Conservation (phyloP, 768 basidiomycete species). For the Pilatotrama ljubarskyi region DNA sequence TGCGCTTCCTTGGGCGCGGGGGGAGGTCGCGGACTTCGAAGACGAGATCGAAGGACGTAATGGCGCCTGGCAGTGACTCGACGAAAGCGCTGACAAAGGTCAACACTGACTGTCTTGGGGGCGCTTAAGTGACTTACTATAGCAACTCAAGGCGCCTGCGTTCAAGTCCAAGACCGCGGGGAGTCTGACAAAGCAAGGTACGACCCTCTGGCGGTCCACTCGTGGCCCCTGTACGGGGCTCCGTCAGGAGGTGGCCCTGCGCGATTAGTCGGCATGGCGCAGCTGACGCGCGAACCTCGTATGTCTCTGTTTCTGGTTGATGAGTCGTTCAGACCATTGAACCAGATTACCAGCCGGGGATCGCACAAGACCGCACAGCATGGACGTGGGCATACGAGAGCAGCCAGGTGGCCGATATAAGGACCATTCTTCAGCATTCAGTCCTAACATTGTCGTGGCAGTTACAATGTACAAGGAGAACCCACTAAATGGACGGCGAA, state of each 20-base stretch:
- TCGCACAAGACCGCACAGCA: too few relatives aligned
- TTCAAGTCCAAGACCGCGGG: background rate
- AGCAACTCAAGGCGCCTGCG: background rate
- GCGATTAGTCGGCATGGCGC: background rate
- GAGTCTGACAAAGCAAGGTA: slow-evolving; percentile 16
- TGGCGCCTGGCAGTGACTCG: slow-evolving; percentile 13
- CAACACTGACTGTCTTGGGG: background rate
- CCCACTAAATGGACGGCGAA: background rate
- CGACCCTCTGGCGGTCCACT: slow-evolving; percentile 2
- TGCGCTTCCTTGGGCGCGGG: slow-evolving; percentile 4
- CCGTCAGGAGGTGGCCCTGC: background rate
- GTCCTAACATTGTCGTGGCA: too few relatives aligned
- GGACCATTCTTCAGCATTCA: too few relatives aligned
- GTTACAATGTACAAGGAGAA: background rate
- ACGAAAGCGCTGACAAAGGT: slow-evolving; percentile 5
- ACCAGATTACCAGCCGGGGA: background rate
- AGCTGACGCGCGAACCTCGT: background rate
- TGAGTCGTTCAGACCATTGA: background rate
- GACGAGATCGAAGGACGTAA: slow-evolving; percentile 12
- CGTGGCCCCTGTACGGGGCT: background rate
- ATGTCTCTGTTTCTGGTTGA: background rate
- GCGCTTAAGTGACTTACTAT: background rate
- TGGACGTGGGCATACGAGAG: too few relatives aligned
- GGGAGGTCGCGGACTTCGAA: slow-evolving; percentile 7
- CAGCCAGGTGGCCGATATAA: too few relatives aligned